Conservation (phyloP, 179 eudicot species). For the Monotropa hypopitys region DNA sequence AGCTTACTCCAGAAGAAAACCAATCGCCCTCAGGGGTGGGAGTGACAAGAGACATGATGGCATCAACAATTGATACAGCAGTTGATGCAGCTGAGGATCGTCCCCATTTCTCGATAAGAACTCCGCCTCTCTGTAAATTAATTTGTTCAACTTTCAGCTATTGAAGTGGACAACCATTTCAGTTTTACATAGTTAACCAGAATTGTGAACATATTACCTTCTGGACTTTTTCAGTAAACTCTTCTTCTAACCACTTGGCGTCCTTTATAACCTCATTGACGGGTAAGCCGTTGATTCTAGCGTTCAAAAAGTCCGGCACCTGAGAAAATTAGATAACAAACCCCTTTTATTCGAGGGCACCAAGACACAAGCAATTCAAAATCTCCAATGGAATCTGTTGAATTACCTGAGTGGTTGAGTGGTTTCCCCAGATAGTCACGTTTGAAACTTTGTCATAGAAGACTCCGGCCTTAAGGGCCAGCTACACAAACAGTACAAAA, state of each 20-base stretch:
- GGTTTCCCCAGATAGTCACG: slow-evolving; percentile 98
- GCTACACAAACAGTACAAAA: slow-evolving; percentile 30
- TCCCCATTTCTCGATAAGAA: slow-evolving; percentile 88
- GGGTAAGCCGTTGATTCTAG: slow-evolving; percentile 74
- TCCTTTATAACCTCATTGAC: slow-evolving; percentile 76
- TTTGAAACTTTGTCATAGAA: slow-evolving; percentile 94
- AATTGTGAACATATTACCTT: slow-evolving; percentile 29
- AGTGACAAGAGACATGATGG: slow-evolving; percentile 69
- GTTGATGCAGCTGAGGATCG: slow-evolving; percentile 99
- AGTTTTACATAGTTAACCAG: neutral
- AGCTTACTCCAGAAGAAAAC: slow-evolving; percentile 93
- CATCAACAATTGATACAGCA: slow-evolving; percentile 83
- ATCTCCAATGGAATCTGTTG: neutral
- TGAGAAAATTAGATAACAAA: slow-evolving; percentile 16
- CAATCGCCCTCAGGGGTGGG: slow-evolving; percentile 98
- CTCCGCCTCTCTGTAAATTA: slow-evolving; percentile 76
- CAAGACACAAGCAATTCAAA: neutral
- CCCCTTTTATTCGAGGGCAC: neutral
- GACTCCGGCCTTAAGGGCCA: slow-evolving; percentile 93
- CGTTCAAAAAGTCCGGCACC: slow-evolving; percentile 93
- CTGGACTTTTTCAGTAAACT: slow-evolving; percentile 73
- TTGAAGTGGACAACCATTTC: neutral
- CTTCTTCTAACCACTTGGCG: slow-evolving; percentile 80
- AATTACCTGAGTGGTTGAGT: slow-evolving; percentile 90
- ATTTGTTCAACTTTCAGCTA: neutral